phyloP scores from a whole-genome alignment of 305 asterid genomes.

The Galium porrigens region DNA sequence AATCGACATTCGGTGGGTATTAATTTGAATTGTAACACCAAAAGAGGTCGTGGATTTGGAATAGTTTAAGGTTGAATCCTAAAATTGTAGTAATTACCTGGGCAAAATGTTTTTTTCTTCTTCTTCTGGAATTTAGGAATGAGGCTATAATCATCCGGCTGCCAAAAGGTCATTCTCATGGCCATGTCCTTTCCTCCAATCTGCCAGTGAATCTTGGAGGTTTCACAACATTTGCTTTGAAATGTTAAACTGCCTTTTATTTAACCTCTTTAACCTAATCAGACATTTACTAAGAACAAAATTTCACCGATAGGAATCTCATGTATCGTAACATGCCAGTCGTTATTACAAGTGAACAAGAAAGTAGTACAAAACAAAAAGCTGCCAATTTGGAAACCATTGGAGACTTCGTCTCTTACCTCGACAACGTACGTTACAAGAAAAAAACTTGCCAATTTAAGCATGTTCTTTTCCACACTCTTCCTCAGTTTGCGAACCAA shows the following conservation, averaged over 20 bases:
- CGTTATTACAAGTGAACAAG: slow-evolving; percentile 6
- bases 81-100: not conserved
- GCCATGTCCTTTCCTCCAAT: not conserved
- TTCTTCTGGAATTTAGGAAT: not conserved
- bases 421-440: not conserved
- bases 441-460: slow-evolving; percentile 1
- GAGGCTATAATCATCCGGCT: not conserved
- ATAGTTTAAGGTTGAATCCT: not conserved
- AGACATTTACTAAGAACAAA: not conserved
- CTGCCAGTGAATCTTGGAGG: no score
- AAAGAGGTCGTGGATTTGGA: no score
- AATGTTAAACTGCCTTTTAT: not conserved
- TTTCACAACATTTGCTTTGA: not conserved
- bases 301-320: not conserved
- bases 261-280: not conserved
- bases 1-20: no score
- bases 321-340: not conserved
- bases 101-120: not conserved
- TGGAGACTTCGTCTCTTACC: slow-evolving; percentile 3
- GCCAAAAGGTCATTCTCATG: not conserved
- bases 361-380: not conserved
- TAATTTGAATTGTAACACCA: no score
- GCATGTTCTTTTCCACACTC: not conserved
- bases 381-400: not conserved
- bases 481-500: slow-evolving; percentile 1